Evolutionary conservation across 2,329 filamentous ascomycete genomes (phyloP).

Genomic region (Diaporthe citrichinensis): DNA sequence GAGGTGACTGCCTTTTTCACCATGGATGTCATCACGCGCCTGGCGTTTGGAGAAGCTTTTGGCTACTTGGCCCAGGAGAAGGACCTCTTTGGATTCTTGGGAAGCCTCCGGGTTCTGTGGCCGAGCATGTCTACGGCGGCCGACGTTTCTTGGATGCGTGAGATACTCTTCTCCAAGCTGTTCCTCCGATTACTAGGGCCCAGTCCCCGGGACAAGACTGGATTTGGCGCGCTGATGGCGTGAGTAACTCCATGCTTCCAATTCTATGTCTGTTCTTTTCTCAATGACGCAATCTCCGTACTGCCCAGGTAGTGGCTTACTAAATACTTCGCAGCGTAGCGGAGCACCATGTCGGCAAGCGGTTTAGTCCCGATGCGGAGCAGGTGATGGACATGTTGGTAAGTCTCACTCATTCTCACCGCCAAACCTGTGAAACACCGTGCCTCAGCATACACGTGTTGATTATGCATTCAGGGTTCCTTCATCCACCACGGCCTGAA

Average conservation of each 20-base stretch:
- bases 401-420: conserved; percentile 55
- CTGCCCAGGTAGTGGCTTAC: conserved; percentile 40
- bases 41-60: conserved; percentile 60
- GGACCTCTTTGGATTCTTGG: conserved; percentile 58
- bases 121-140: conserved; percentile 57
- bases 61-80: conserved; percentile 56
- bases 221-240: conserved; percentile 48
- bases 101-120: conserved; percentile 54
- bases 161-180: conserved; percentile 42
- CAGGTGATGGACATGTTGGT: conserved; percentile 63
- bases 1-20: conserved; percentile 61
- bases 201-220: conserved; percentile 46
- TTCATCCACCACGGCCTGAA: conserved; percentile 61
- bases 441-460: not conserved
- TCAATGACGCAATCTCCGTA: not conserved
- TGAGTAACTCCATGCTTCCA: conserved; percentile 42
- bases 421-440: conserved; percentile 48
- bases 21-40: conserved; percentile 62
- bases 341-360: conserved; percentile 57
- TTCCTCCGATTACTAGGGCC: conserved; percentile 55
- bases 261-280: conserved; percentile 43
- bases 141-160: conserved; percentile 53
- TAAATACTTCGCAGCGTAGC: conserved; percentile 45
- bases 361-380: conserved; percentile 57
- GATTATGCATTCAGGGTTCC: conserved; percentile 48